Evolutionary conservation across 2,329 filamentous ascomycete species (phyloP).

Genomic region (Drechslerella coelobrocha): DNA sequence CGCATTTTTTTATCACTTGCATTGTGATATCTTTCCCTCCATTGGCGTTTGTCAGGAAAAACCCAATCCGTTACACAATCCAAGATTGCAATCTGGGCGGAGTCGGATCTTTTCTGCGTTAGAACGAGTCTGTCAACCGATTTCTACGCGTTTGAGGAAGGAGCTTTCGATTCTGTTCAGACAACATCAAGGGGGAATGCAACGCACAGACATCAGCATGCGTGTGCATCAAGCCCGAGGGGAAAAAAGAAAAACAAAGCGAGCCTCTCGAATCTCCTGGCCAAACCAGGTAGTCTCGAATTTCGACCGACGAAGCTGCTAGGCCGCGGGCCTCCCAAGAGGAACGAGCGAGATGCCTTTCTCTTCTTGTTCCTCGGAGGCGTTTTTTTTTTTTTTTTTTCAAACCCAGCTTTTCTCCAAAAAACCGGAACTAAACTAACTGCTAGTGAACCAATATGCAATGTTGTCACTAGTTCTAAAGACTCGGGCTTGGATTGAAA

Average conservation of each 20-base stretch:
- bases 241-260: constrained; percentile 14
- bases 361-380: no score
- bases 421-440: no score
- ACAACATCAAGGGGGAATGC: constrained; percentile 23
- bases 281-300: constrained; percentile 11
- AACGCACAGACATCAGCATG: constrained; percentile 42
- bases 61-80: constrained; percentile 31
- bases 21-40: constrained; percentile 1
- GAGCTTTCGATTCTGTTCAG: constrained; percentile 12
- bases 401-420: no score
- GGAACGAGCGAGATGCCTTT: neutral
- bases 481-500: no score
- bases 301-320: constrained; percentile 10
- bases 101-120: constrained; percentile 21
- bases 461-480: no score
- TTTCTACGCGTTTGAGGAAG: constrained; percentile 23
- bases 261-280: neutral
- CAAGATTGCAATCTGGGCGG: neutral
- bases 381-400: no score
- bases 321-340: neutral
- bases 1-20: constrained; percentile 11
- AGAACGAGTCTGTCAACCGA: neutral
- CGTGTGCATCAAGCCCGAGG: neutral
- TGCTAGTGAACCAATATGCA: no score
- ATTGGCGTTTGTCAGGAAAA: constrained; percentile 2